These are phyloP conservation scores for Zymoseptoria crescenta DNA, from an alignment of 2,329 filamentous ascomycete genomes.

Conservation along the genomic window DNA sequence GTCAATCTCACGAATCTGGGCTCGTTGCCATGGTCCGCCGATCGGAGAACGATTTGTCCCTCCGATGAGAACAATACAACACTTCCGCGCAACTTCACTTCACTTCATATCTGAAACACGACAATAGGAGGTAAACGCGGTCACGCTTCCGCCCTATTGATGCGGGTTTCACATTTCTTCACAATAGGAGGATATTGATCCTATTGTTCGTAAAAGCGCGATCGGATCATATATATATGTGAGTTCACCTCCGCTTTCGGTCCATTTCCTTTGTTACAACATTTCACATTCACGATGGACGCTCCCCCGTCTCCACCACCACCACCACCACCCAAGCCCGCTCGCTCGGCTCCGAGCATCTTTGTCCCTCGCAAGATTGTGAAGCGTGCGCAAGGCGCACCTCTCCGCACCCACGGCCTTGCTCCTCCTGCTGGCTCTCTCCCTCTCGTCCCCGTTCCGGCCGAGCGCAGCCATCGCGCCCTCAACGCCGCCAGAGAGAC, in stretches of 20 bases:
- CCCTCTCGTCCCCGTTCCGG: background rate
- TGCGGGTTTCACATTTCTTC: background rate
- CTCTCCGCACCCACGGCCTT: background rate
- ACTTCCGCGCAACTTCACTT: background rate
- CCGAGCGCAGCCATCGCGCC: background rate
- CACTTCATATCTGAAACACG: background rate
- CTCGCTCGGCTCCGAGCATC: background rate
- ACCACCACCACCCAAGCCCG: background rate
- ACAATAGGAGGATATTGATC: background rate
- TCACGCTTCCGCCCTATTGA: background rate
- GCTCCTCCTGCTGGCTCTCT: background rate
- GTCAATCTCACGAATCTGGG: background rate
- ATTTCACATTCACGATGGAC: background rate
- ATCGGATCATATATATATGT: background rate
- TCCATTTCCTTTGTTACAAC: background rate
- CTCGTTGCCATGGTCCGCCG: background rate
- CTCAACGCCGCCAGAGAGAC: background rate
- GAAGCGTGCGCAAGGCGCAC: background rate
- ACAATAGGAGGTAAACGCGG: background rate
- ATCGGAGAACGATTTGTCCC: background rate
- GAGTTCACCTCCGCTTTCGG: background rate
- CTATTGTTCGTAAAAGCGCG: background rate
- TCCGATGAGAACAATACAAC: background rate
- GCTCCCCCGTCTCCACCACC: background rate
- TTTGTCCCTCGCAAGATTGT: background rate